Base-by-base conservation (phyloP, 1,139 yeast genomes). In the Geotrichum candidum region DNA sequence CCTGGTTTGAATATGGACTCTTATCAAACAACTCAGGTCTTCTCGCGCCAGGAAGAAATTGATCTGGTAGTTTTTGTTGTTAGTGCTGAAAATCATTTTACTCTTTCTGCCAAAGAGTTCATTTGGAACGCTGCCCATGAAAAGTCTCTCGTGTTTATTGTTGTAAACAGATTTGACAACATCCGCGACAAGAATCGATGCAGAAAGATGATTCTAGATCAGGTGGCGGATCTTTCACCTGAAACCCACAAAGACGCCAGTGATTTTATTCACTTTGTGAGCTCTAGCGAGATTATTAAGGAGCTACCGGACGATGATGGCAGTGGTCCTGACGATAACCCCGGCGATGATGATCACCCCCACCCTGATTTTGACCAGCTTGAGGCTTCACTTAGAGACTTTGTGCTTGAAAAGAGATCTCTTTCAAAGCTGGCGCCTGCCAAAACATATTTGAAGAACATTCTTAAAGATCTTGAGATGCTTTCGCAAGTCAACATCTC, bases 1-100 rank as follows among this genome's bases (percentile, higher is more conserved):
- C 99, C 99, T 0, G 99, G 99, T 0, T 80, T 95, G 64, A 95
- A 95, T 71, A 82, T 91, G 81, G 98, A 94, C 71, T 89, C 95
- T 13, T 88, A 88, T 68, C 97, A 90, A 73, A 95, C 99, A 0
- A 90, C 97, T 1, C 97, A 92, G 70, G 92, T 95, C 0, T 92
- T 92, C 73, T 88, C 97, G 2, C 84, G 98, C 65, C 99, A 95
- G 75, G 99, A 95, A 71, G 99, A 95, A 72, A 95, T 95, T 67
- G 99, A 95, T 73, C 80, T 95, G 68, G 97, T 95, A 9, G 94
- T 95, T 0, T 95, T 95, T 77, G 99, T 95, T 4, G 97, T 95
- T 4, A 89, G 88, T 72, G 96, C 99, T 0, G 98, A 92, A 71
- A 95, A 95, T 69, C 98, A 94, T 73, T 88, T 95, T 70, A 95